A percentile compares a stretch with the other conserved stretches of the same genome.
These are phyloP conservation scores for Dissophora ornata DNA, from an alignment of 192 early-diverging fungal genomes.

Conservation along the genomic window DNA sequence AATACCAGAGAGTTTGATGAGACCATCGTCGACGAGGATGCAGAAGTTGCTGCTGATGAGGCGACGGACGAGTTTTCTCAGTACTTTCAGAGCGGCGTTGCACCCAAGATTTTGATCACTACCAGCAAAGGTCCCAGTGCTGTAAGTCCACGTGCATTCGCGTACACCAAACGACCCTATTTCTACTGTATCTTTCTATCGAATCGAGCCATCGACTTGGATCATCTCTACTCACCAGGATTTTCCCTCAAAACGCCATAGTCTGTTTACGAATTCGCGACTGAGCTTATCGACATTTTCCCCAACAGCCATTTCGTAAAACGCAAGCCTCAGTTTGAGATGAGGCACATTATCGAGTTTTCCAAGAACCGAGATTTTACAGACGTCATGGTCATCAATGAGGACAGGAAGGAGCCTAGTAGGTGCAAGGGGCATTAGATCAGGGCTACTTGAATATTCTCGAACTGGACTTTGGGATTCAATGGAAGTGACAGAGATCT, in stretches of 20 bases:
- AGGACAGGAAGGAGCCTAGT: constrained; percentile 93
- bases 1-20: constrained; percentile 94
- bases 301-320: constrained; percentile 92
- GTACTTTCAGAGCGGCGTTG: constrained; percentile 85
- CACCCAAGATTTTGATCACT: constrained; percentile 95
- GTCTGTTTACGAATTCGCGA: constrained; percentile 82
- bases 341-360: constrained; percentile 92
- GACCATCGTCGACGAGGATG: constrained; percentile 85
- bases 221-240: not conserved
- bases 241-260: constrained; percentile 13
- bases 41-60: constrained; percentile 86
- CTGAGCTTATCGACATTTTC: constrained; percentile 90
- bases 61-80: constrained; percentile 87
- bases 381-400: constrained; percentile 93
- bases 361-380: constrained; percentile 92
- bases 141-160: constrained; percentile 42
- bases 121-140: constrained; percentile 77
- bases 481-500: not conserved
- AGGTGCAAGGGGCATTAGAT: constrained; percentile 29
- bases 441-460: too few species aligned
- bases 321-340: constrained; percentile 86
- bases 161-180: too few species aligned
- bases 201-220: too few species aligned
- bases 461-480: too few species aligned
- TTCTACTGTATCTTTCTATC: too few species aligned